Evolutionary conservation across 2,329 filamentous ascomycete genomes (phyloP), one percentile per base, ranked within the genome.

Genomic region (Pseudogymnoascus destructans): DNA sequence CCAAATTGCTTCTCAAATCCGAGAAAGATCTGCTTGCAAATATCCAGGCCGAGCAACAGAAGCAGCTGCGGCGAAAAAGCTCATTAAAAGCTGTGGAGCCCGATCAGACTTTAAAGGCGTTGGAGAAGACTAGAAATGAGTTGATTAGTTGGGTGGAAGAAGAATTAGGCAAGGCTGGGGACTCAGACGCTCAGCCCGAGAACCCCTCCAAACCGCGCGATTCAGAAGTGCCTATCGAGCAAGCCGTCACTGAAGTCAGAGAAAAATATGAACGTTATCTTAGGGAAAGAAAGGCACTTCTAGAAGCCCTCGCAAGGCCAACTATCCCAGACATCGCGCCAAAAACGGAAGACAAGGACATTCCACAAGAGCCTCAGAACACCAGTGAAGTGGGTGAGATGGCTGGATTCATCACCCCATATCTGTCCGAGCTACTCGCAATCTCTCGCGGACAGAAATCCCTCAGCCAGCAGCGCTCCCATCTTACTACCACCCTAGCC

Each of bases 111-210:
- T 63, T 81, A 2, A 72, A 75, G 54, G 82, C 82, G 11, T 70
- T 86, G 8, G 75, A 74, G 40, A 71, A 71, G 6, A 79, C 82
- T 9, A 75, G 83, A 13, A 77, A 78, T 57, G 79, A 80, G 61
- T 73, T 86, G 56, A 85, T 86, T 60, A 73, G 70, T 59, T 86
- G 82, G 82, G 84, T 86, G 59, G 82, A 86, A 67, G 72, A 71
- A 4, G 83, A 85, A 66, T 70, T 86, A 19, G 71, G 74, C 57
- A 79, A 78, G 58, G 79, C 80, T 13, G 64, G 63, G 27, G 66
- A 68, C 10, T 46, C 54, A 6, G 70, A 68, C 17, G 57, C 13
- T 25, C 15, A 19, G 11, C 27, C 57, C 7, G 59, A 68, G 59
- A 36, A 63, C 60, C 57, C 32, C 4, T 30, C 40, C 7, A 30